Conservation (phyloP, 768 basidiomycete species). For the Lactarius deliciosus region DNA sequence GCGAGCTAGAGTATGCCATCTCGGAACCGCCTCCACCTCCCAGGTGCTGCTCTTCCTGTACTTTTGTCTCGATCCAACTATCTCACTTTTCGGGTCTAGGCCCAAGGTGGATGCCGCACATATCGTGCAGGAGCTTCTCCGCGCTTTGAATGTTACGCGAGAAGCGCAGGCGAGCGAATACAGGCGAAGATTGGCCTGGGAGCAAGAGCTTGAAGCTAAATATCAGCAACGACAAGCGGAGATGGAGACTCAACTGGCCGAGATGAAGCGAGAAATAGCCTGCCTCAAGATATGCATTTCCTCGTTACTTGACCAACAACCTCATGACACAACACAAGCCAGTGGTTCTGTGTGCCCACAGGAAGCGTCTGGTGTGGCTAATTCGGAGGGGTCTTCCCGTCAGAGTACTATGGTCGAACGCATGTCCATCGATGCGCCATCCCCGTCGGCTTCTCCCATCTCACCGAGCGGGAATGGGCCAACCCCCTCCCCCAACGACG, state of each 20-base stretch:
- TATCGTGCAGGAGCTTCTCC: conserved; percentile 59
- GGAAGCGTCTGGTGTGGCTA: conserved; percentile 1
- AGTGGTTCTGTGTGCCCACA: conserved; percentile 9
- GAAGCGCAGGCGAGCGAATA: conserved; percentile 62
- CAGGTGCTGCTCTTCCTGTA: conserved; percentile 12
- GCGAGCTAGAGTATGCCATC: conserved; percentile 64
- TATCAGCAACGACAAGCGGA: conserved; percentile 54
- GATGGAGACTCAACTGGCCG: conserved; percentile 54
- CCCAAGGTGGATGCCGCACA: conserved; percentile 34
- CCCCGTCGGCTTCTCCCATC: conserved; percentile 37
- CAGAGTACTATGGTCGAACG: background rate
- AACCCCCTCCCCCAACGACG: conserved; percentile 3
- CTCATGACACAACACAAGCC: conserved; percentile 1
- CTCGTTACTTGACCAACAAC: conserved; percentile 8
- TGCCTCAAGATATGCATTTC: conserved; percentile 45
- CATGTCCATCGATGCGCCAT: conserved; percentile 36
- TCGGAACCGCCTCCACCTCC: conserved; percentile 42
- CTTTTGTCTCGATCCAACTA: background rate
- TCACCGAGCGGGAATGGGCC: conserved; percentile 35
- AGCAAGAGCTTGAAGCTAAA: conserved; percentile 66
- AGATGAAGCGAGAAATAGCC: conserved; percentile 54
- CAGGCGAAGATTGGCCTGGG: conserved; percentile 62
- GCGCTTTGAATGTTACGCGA: conserved; percentile 54
- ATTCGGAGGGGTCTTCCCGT: conserved; percentile 2
- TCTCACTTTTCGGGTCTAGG: conserved; percentile 15